Conservation (phyloP, 2,329 filamentous ascomycete genomes). For the Ceratocystis ficicola region DNA sequence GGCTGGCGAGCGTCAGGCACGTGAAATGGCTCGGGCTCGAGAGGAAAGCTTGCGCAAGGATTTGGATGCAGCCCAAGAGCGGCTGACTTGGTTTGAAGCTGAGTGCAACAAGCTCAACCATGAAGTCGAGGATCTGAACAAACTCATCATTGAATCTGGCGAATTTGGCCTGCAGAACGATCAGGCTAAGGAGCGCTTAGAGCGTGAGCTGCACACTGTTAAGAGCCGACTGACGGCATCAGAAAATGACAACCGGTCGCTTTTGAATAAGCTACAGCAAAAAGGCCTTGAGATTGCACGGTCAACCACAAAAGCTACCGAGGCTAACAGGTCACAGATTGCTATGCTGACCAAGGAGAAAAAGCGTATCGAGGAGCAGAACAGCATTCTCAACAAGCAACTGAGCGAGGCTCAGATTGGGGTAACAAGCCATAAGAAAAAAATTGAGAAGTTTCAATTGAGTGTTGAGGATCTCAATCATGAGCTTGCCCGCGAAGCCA, state of each 20-base stretch:
- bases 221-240: constrained; percentile 82
- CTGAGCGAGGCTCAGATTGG: constrained; percentile 74
- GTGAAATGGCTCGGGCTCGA: constrained; percentile 64
- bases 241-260: constrained; percentile 86
- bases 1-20: constrained; percentile 67
- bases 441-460: constrained; percentile 81
- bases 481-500: constrained; percentile 79
- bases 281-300: constrained; percentile 94
- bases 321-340: constrained; percentile 68
- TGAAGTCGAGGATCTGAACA: constrained; percentile 75
- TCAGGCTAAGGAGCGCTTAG: constrained; percentile 83
- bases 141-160: constrained; percentile 77
- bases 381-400: constrained; percentile 66
- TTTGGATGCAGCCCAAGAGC: constrained; percentile 63
- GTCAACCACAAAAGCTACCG: constrained; percentile 72
- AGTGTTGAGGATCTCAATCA: constrained; percentile 86
- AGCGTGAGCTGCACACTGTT: constrained; percentile 80
- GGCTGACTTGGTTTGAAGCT: constrained; percentile 64
- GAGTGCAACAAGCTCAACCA: constrained; percentile 65
- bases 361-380: constrained; percentile 67
- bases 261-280: constrained; percentile 96
- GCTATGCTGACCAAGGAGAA: constrained; percentile 72
- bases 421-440: constrained; percentile 78
- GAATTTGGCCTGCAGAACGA: constrained; percentile 83
- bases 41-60: constrained; percentile 67